These are phyloP conservation scores for Colletotrichum camelliae DNA, from an alignment of 2,329 filamentous ascomycete species.

Conservation along the genomic window DNA sequence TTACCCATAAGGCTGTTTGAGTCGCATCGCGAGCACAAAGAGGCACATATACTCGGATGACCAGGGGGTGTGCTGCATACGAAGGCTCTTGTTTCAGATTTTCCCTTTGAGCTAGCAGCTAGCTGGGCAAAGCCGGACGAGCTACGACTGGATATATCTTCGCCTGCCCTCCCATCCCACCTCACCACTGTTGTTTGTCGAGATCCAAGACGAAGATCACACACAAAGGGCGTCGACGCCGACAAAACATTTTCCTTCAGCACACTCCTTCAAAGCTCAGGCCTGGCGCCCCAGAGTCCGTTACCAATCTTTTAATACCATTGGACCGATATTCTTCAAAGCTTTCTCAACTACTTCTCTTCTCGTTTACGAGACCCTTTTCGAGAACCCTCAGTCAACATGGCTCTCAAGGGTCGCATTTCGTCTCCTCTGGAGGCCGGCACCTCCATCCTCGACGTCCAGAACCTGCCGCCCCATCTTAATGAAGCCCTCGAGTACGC, in stretches of 20 bases:
- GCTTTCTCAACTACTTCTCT: neutral
- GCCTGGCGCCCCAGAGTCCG: constrained; percentile 15
- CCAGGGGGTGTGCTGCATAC: constrained; percentile 3
- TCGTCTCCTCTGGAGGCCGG: constrained; percentile 70
- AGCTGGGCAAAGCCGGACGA: neutral
- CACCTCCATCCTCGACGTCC: constrained; percentile 60
- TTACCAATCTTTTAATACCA: neutral
- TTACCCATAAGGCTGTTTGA: constrained; percentile 16
- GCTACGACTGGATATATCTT: constrained; percentile 6
- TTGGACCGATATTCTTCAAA: neutral
- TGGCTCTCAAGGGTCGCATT: constrained; percentile 61
- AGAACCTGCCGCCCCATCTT: constrained; percentile 62
- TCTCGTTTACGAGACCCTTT: neutral
- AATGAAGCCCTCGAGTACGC: constrained; percentile 63
- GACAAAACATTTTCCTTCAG: neutral
- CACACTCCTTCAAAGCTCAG: neutral
- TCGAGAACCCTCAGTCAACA: constrained; percentile 24
- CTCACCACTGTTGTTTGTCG: neutral
- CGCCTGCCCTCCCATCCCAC: neutral
- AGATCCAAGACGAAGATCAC: neutral
- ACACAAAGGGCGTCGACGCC: constrained; percentile 11
- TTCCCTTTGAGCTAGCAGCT: neutral
- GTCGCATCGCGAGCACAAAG: constrained; percentile 11
- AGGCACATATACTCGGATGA: neutral
- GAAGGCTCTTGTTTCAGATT: constrained; percentile 18